Conservation (phyloP, 345 rosid genomes). For the Acer saccharum region DNA sequence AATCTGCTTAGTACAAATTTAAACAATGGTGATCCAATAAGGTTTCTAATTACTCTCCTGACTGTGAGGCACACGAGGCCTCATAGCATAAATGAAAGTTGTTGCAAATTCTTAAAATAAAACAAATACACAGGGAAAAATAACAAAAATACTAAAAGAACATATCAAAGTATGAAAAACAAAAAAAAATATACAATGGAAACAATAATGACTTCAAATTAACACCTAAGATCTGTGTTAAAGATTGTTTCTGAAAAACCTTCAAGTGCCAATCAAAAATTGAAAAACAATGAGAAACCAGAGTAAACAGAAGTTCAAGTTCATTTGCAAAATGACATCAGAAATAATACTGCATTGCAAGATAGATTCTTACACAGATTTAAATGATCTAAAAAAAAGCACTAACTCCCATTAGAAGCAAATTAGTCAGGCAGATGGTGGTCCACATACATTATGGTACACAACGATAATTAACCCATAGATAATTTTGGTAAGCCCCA, state of each 20-base stretch:
- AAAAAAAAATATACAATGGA: not conserved
- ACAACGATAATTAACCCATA: too few species aligned
- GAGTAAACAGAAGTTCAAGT: not conserved
- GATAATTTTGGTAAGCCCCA: too few species aligned
- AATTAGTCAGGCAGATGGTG: not conserved
- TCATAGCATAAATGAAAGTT: constrained; percentile 13
- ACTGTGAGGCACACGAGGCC: constrained; percentile 19
- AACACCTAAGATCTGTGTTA: not conserved
- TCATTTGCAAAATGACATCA: not conserved
- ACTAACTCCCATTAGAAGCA: not conserved
- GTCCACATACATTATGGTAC: not conserved
- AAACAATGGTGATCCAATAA: constrained; percentile 28
- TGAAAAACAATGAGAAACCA: not conserved
- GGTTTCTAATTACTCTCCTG: constrained; percentile 27
- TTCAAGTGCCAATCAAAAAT: not conserved
- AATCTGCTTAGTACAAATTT: constrained; percentile 22
- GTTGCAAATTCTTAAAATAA: constrained; percentile 20
- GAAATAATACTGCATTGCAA: not conserved
- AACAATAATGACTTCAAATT: not conserved
- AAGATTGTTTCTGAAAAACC: not conserved
- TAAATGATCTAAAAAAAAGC: not conserved
- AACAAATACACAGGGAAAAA: not conserved
- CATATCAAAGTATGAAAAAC: not conserved
- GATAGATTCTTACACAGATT: not conserved
- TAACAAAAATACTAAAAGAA: not conserved